Conservation (phyloP, 2,329 filamentous ascomycete genomes). For the Monilinia laxa region DNA sequence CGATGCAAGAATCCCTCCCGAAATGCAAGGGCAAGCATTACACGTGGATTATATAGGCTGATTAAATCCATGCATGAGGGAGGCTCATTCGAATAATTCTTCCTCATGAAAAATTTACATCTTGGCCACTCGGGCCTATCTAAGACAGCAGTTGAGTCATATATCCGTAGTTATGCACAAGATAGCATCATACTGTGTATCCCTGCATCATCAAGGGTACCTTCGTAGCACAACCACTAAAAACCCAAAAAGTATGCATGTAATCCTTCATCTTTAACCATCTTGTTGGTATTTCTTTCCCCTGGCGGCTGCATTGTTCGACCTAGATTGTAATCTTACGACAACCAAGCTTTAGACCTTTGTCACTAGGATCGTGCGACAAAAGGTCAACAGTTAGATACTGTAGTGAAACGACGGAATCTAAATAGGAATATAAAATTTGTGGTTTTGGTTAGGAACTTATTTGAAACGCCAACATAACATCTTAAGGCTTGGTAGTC, state of each 20-base stretch:
- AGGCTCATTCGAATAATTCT: neutral
- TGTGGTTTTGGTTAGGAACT: neutral
- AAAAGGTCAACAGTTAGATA: neutral
- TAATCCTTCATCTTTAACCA: constrained; percentile 16
- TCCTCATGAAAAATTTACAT: neutral
- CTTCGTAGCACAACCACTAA: constrained; percentile 10
- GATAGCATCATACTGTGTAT: neutral
- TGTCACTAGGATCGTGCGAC: constrained; percentile 10
- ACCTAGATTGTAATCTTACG: neutral
- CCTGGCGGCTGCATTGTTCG: constrained; percentile 13
- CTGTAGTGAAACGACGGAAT: too few relatives aligned
- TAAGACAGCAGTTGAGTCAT: constrained; percentile 16
- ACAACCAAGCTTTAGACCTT: constrained; percentile 3
- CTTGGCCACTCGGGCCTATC: constrained; percentile 12
- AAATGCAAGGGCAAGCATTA: constrained; percentile 21
- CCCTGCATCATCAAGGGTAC: neutral
- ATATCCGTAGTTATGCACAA: constrained; percentile 16
- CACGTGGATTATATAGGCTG: constrained; percentile 19
- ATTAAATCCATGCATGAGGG: constrained; percentile 11
- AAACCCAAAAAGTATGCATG: constrained; percentile 1
- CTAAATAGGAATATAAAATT: neutral
- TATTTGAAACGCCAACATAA: neutral
- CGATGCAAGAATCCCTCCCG: constrained; percentile 18
- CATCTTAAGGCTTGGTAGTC: neutral
- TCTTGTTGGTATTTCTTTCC: constrained; percentile 4